Evolutionary conservation across 768 basidiomycete species (phyloP), one percentile per base, ranked within the genome.

Genomic region (Pisolithus orientalis): DNA sequence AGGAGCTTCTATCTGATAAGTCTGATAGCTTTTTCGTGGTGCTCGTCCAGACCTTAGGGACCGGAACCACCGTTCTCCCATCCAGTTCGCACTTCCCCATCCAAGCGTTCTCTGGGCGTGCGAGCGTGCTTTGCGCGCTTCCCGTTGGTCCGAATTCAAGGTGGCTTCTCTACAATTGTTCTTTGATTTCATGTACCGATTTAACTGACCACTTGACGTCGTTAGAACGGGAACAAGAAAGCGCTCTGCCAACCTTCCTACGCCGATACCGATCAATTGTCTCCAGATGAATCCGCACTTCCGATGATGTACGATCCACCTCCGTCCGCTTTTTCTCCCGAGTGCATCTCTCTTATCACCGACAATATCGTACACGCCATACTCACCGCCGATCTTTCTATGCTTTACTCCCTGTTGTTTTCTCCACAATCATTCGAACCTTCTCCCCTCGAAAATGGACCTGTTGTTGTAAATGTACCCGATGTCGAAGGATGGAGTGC

Each of bases 1-100:
- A 39, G 46, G 47, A 21, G 21, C 32, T 37, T n/a, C 39, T n/a
- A 31, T 55, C 47, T 64, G 28, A 64, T 29, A 0, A 11, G 14
- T 16, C 44, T 43, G 17, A 27, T 49, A 70, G 67, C 78, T 90
- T 48, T 75, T 73, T 6, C 80, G 84, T 63, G 85, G 84, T 42
- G 84, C 88, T 34, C 75, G 84, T 28, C 84, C 88, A 38, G 88
- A 90, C 67, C 74, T 82, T 58, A 77, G 83, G 52, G 88, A 89
- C 64, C 72, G 78, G 46, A 84, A 88, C 56, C 78, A 86, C 59
- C 80, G 85, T 11, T 84, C 87, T 25, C 77, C 88, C 14, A 68
- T 88, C 31, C 85, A 90, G 53, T 86, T 84, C 59, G 78, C 86
- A 7, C 64, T 85, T 7, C 59, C 72, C 5, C 84, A 89, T 64